phyloP scores from a whole-genome alignment of 2,329 filamentous ascomycete genomes.

The Sordariomycetes sp. region DNA sequence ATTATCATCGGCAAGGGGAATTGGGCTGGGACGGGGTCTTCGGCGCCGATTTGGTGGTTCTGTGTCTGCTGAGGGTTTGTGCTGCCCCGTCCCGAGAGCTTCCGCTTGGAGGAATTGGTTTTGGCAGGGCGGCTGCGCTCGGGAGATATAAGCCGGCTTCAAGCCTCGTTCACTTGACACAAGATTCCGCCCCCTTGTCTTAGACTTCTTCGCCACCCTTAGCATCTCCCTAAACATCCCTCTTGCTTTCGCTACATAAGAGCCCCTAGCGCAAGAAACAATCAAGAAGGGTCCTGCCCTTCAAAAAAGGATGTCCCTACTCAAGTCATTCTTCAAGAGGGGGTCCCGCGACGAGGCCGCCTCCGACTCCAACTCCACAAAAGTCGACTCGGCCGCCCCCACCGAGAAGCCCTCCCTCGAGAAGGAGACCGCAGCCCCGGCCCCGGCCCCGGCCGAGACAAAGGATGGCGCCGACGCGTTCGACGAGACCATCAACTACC shows the following conservation, averaged over 20 bases:
- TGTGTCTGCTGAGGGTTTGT: no score
- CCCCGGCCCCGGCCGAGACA: no score
- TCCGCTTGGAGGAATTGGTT: no score
- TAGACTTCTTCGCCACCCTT: no score
- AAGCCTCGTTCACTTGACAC: no score
- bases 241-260: no score
- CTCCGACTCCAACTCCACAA: background rate
- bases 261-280: background rate
- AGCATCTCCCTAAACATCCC: no score
- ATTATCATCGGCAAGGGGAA: background rate
- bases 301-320: background rate
- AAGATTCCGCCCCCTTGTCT: no score
- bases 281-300: background rate
- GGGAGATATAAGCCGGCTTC: no score
- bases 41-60: background rate
- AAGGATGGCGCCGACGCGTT: background rate
- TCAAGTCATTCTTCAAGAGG: background rate
- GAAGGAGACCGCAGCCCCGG: background rate
- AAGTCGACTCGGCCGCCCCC: background rate
- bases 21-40: background rate
- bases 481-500: slow-evolving; percentile 20
- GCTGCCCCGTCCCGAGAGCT: no score
- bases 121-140: no score
- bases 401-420: slow-evolving; percentile 7
- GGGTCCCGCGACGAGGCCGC: background rate